phyloP scores from a whole-genome alignment of 2,329 filamentous ascomycete genomes.

The Dactylonectria macrodidyma region DNA sequence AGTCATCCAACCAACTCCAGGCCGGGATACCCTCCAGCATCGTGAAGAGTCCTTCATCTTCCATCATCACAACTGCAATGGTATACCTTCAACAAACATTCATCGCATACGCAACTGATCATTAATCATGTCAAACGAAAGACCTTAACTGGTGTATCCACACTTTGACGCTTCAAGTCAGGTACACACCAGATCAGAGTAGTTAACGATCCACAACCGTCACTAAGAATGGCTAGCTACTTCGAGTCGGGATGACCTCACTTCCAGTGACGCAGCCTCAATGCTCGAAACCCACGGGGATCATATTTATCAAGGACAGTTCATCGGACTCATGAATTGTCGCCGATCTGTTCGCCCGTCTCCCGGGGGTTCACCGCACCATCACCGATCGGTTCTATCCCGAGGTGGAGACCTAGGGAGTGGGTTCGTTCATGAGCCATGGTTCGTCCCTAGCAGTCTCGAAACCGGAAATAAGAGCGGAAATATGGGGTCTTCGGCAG shows the following conservation, averaged over 20 bases:
- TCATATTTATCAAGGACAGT: background rate
- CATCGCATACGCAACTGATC: background rate
- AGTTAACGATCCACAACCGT: no score
- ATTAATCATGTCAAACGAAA: background rate
- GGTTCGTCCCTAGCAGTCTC: constrained; percentile 17
- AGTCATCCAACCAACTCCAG: constrained; percentile 40
- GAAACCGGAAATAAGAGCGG: constrained; percentile 43
- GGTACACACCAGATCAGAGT: background rate
- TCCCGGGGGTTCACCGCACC: constrained; percentile 16
- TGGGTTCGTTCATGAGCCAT: constrained; percentile 21
- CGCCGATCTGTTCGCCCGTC: constrained; percentile 17
- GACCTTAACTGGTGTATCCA: background rate
- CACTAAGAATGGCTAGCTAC: background rate
- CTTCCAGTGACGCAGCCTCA: background rate
- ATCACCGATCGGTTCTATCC: constrained; percentile 27
- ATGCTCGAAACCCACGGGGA: background rate
- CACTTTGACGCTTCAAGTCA: background rate
- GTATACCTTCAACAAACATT: background rate
- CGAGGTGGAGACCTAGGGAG: constrained; percentile 29
- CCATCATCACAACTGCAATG: constrained; percentile 4
- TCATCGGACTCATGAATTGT: constrained; percentile 10
- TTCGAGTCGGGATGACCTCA: background rate
- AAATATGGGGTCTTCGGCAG: constrained; percentile 35
- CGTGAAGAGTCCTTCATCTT: constrained; percentile 12
- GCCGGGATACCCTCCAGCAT: constrained; percentile 2